A percentile compares a stretch with the other conserved stretches of the same genome.
Evolutionary conservation across 208 protist genomes (phyloP).

Genomic region (Leishmania tarentolae): DNA sequence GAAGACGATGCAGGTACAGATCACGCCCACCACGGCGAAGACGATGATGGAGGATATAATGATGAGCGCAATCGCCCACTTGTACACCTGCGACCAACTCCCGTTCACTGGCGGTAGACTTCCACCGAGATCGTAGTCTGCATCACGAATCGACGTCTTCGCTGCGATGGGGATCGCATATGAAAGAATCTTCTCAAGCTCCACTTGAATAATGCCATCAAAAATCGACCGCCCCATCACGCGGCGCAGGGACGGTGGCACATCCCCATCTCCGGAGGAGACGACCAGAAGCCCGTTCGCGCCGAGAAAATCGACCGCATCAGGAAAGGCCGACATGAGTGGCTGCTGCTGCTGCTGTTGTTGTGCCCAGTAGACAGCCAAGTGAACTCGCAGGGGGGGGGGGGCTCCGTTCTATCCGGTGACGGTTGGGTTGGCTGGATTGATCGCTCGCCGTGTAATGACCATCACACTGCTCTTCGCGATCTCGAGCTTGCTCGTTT

Average conservation of each 20-base stretch:
- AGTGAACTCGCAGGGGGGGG: no score
- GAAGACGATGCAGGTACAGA: conserved; percentile 24
- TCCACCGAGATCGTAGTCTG: conserved; percentile 24
- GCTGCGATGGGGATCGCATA: conserved; percentile 25
- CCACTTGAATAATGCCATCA: neutral
- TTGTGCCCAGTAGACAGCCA: neutral
- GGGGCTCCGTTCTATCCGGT: neutral
- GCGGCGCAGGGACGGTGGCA: no score
- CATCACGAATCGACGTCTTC: neutral
- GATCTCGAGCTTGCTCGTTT: neutral
- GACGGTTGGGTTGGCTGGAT: neutral
- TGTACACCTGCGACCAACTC: conserved; percentile 15
- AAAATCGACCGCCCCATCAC: neutral
- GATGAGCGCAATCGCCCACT: conserved; percentile 31
- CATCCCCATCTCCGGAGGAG: neutral
- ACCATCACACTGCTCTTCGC: neutral
- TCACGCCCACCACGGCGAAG: conserved; percentile 11
- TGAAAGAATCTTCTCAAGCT: conserved; percentile 5
- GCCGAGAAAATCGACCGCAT: neutral
- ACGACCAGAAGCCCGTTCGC: neutral
- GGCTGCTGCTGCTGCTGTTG: neutral
- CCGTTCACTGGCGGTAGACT: conserved; percentile 14
- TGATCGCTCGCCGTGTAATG: neutral
- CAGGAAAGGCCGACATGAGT: neutral
- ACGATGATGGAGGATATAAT: conserved; percentile 27